A percentile compares a stretch with the other conserved stretches of the same genome.
Evolutionary conservation across 2,329 filamentous ascomycete species (phyloP).

Genomic region (Aureobasidium namibiae): DNA sequence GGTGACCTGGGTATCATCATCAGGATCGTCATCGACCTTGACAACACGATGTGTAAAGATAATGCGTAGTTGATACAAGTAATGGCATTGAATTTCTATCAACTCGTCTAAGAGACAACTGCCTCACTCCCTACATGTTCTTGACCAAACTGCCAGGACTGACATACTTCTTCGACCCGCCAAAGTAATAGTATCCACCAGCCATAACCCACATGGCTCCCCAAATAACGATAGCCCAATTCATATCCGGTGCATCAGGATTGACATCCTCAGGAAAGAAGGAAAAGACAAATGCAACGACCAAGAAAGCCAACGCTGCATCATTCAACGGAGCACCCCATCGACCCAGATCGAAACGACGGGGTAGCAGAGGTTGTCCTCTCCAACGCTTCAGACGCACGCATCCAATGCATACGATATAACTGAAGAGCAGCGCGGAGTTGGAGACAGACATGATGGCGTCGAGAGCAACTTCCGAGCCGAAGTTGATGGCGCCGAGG

Average conservation of each 20-base stretch:
- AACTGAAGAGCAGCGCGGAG: slow-evolving; percentile 26
- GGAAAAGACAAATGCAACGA: slow-evolving; percentile 26
- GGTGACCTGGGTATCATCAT: too few relatives aligned
- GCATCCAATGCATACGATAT: slow-evolving; percentile 26
- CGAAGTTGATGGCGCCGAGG: slow-evolving; percentile 35
- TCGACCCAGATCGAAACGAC: slow-evolving; percentile 26
- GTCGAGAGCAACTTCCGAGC: slow-evolving; percentile 32
- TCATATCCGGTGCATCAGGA: slow-evolving; percentile 22
- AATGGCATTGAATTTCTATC: too few relatives aligned
- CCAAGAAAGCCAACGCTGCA: slow-evolving; percentile 24
- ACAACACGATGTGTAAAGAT: too few relatives aligned
- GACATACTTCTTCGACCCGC: slow-evolving; percentile 8
- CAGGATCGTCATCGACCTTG: too few relatives aligned
- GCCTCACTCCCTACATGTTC: neutral
- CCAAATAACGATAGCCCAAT: slow-evolving; percentile 28
- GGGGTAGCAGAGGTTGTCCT: slow-evolving; percentile 24
- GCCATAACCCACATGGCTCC: slow-evolving; percentile 11
- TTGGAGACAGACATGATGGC: slow-evolving; percentile 33
- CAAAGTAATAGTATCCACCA: slow-evolving; percentile 9
- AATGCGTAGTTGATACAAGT: too few relatives aligned
- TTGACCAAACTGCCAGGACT: neutral
- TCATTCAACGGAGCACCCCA: slow-evolving; percentile 27
- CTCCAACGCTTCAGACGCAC: slow-evolving; percentile 25
- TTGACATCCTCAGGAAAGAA: slow-evolving; percentile 24
- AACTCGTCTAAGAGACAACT: too few relatives aligned